Conservation (phyloP, 192 early-diverging fungal species). For the Coemansia sp. region DNA sequence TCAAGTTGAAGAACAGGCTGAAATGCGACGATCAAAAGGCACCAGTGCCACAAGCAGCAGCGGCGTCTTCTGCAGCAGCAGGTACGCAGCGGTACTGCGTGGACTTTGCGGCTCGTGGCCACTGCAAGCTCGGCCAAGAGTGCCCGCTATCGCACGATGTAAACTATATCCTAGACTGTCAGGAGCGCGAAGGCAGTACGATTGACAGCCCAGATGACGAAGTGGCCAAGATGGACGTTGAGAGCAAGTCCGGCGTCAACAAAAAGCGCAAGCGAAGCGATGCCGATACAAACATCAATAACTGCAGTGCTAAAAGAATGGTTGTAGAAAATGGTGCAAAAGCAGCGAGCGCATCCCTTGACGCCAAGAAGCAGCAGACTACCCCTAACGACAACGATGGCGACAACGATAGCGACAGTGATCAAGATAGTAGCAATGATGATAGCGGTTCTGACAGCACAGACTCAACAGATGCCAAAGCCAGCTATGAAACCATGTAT, state of each 20-base stretch:
- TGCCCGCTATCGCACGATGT: constrained; percentile 84
- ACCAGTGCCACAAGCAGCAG: constrained; percentile 4
- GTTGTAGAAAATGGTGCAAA: neutral
- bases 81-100: constrained; percentile 64
- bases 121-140: constrained; percentile 65
- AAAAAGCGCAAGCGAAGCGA: constrained; percentile 21
- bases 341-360: neutral
- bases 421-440: neutral
- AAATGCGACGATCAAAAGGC: neutral
- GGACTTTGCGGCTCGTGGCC: constrained; percentile 83
- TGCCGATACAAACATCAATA: neutral
- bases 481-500: constrained; percentile 53
- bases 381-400: neutral
- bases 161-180: constrained; percentile 81
- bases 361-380: neutral
- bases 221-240: neutral
- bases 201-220: constrained; percentile 5
- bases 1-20: constrained; percentile 19
- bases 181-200: constrained; percentile 26
- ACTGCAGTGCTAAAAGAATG: constrained; percentile 6
- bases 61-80: neutral
- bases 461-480: neutral
- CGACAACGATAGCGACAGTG: neutral
- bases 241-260: neutral
- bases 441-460: constrained; percentile 12